phyloP scores from a whole-genome alignment of 2,329 filamentous ascomycete species.

The Trichoderma asperellum region DNA sequence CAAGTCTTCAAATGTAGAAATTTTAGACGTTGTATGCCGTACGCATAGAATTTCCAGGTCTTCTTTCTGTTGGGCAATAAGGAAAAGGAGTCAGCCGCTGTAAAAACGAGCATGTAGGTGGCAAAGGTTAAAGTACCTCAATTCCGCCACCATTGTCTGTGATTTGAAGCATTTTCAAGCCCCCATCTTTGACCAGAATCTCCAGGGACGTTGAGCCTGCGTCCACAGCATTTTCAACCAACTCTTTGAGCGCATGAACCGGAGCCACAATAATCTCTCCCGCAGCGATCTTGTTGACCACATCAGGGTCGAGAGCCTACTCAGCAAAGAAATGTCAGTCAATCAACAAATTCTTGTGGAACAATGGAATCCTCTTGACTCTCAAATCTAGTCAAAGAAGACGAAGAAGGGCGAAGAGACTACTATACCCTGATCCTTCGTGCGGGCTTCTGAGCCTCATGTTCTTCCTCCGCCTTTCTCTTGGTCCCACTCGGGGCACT shows the following conservation, averaged over 20 bases:
- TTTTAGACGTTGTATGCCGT: constrained; percentile 94
- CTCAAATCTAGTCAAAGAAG: not conserved
- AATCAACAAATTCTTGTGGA: not conserved
- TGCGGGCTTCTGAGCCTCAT: constrained; percentile 45
- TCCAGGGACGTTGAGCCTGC: constrained; percentile 93
- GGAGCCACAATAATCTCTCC: constrained; percentile 98
- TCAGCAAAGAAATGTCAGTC: not conserved
- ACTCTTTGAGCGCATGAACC: constrained; percentile 91
- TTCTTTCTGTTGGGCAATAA: constrained; percentile 65
- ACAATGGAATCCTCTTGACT: not conserved
- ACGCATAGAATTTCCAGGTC: constrained; percentile 92
- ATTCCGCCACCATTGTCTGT: constrained; percentile 98
- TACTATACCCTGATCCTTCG: constrained; percentile 55
- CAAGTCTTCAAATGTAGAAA: constrained; percentile 91
- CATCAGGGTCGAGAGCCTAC: constrained; percentile 84
- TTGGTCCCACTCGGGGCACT: constrained; percentile 47
- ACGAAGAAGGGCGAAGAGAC: not conserved
- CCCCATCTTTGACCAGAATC: constrained; percentile 90
- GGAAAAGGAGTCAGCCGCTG: not conserved
- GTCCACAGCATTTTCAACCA: constrained; percentile 96
- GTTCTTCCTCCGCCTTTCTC: constrained; percentile 51
- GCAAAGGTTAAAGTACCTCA: constrained; percentile 61
- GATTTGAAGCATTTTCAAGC: constrained; percentile 92
- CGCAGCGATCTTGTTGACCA: constrained; percentile 98
- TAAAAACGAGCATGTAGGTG: not conserved